Evolutionary conservation across 768 basidiomycete species (phyloP).

Genomic region (Macrolepiota albuminosa): DNA sequence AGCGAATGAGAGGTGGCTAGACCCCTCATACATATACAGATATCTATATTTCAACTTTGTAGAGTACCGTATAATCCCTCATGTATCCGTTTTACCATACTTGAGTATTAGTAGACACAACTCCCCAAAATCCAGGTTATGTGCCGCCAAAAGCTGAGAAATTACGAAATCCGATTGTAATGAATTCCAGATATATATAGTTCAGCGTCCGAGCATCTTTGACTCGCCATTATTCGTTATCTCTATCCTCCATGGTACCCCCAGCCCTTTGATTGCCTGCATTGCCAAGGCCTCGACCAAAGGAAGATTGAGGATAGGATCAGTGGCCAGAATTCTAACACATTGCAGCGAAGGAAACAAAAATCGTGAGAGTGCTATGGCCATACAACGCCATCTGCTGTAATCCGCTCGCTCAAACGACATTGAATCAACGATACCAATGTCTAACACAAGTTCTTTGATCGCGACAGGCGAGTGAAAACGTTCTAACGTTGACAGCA

Average conservation of each 20-base stretch:
- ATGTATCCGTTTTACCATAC: background rate
- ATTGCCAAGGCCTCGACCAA: conserved; percentile 3
- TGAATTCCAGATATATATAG: background rate
- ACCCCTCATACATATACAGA: background rate
- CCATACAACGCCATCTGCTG: conserved; percentile 1
- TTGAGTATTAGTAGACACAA: conserved; percentile 5
- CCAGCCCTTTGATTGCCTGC: conserved; percentile 2
- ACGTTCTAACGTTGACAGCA: conserved; percentile 4
- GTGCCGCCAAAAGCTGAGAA: background rate
- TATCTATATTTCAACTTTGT: background rate
- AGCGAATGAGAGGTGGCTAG: background rate
- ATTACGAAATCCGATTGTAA: background rate
- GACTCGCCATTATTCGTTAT: background rate
- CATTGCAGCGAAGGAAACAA: conserved; percentile 2
- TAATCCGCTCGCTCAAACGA: conserved; percentile 5
- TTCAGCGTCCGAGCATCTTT: background rate
- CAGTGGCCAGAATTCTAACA: background rate
- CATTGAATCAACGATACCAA: conserved; percentile 5
- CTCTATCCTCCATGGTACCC: conserved; percentile 3
- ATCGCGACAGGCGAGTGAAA: background rate
- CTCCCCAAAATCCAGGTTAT: background rate
- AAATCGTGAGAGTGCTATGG: background rate
- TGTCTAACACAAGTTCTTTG: background rate
- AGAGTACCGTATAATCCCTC: conserved; percentile 8
- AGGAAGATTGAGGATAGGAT: background rate